Evolutionary conservation across 2,329 filamentous ascomycete species (phyloP).

Genomic region (Xylariaceae sp.): DNA sequence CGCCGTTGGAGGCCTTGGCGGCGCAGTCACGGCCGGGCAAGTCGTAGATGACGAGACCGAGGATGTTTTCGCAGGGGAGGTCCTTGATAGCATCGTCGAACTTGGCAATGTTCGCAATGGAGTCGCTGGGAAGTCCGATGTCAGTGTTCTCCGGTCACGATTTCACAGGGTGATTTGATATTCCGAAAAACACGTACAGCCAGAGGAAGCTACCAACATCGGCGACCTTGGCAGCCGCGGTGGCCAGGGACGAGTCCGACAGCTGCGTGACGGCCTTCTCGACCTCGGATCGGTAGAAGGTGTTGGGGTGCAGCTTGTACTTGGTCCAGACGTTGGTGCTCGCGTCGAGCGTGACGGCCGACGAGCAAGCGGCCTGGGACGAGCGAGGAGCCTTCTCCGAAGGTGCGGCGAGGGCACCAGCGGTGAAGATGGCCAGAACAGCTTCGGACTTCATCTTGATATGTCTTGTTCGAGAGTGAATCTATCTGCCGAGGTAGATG

Average conservation of each 20-base stretch:
- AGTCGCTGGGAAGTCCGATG: conserved; percentile 35
- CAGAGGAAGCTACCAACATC: conserved; percentile 51
- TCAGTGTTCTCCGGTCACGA: conserved; percentile 6
- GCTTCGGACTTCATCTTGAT: conserved; percentile 29
- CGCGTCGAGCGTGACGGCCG: conserved; percentile 29
- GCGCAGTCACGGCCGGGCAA: conserved; percentile 56
- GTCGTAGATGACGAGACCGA: conserved; percentile 51
- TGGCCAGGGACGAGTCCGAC: conserved; percentile 45
- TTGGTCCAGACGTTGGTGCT: conserved; percentile 27
- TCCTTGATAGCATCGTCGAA: conserved; percentile 43
- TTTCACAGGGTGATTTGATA: not conserved
- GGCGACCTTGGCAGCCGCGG: conserved; percentile 46
- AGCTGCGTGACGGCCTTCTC: conserved; percentile 24
- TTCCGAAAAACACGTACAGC: conserved; percentile 36
- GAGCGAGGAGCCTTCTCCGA: conserved; percentile 18
- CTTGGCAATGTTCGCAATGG: conserved; percentile 45
- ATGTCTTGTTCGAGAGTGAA: conserved; percentile 17
- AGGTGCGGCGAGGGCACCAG: conserved; percentile 27
- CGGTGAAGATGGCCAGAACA: conserved; percentile 25
- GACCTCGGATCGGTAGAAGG: conserved; percentile 29
- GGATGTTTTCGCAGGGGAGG: conserved; percentile 37
- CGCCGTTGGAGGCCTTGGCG: conserved; percentile 54
- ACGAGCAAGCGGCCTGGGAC: conserved; percentile 21
- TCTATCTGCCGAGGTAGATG: too few species aligned
- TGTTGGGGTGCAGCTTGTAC: conserved; percentile 31